Base-by-base conservation (phyloP, 2,329 filamentous ascomycete species). In the Pezicula radicicola region DNA sequence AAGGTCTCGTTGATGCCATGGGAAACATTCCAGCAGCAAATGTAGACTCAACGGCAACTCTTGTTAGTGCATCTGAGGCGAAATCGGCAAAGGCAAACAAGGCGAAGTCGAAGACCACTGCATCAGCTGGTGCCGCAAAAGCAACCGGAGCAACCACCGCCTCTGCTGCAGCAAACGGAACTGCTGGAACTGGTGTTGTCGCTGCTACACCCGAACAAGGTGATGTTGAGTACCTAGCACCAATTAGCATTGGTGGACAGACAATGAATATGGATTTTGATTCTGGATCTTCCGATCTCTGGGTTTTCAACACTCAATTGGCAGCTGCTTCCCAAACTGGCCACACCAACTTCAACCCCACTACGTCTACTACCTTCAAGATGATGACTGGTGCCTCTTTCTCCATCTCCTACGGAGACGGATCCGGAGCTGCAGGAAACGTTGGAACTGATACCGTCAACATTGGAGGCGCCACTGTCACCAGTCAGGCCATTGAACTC, bases 171-270 rank as follows among this genome's bases (percentile, higher is more conserved):
- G 61, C 61, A n/a, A 61, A 65, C 45, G 63, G 62, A 15, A 63
- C 60, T 41, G 63, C 67, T 48, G 73, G 67, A 62, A 75, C 68
- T 33, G 86, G 86, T 45, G 69, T 77, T 39, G 88, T 89, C 48
- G 72, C 80, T 28, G 84, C 85, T 48, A 84, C 80, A 27, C 83
- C 85, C 12, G 81, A 85, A 56, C 70, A 78, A 12, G 60, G 56
- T 50, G 63, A 63, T 55, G 55, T 59, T 41, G 63, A 66, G 49
- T 64, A 61, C 36, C 59, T 66, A 19, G 55, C 60, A 8, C 53
- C 61, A 21, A 53, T 68, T 39, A 52, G 36, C 18, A 64, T 68
- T 42, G 66, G 64, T 44, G 65, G 64, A 21, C 66, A 68, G 48
- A 60, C 53, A n/a, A 60, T 67, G 42, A 58, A 52, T 36, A 62